Evolutionary conservation across 1,284 basidiomycete species (phyloP).

Genomic region (Pseudozyma hubeiensis): DNA sequence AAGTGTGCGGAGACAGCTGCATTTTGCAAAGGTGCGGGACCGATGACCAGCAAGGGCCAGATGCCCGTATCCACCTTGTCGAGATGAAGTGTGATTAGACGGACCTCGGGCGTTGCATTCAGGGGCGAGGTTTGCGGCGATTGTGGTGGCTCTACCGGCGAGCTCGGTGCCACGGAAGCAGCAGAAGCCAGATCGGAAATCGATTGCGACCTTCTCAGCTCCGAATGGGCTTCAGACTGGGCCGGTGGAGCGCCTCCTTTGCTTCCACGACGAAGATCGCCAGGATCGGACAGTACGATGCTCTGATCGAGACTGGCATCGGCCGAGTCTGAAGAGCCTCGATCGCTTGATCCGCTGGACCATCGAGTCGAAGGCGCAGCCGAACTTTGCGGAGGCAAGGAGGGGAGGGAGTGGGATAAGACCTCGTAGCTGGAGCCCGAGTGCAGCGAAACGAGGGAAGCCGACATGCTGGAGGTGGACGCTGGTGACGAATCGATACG

Average conservation of each 20-base stretch:
- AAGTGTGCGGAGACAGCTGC: conserved; percentile 14
- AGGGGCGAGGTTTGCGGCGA: not conserved
- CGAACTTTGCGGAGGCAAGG: conserved; percentile 12
- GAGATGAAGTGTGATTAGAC: conserved; percentile 49
- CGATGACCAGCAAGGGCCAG: conserved; percentile 50
- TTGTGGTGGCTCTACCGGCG: not conserved
- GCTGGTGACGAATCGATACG: conserved; percentile 28
- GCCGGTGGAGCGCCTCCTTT: not conserved
- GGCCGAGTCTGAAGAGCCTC: conserved; percentile 46
- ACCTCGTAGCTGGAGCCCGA: conserved; percentile 53
- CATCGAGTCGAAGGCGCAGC: conserved; percentile 28
- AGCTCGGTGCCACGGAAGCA: not conserved
- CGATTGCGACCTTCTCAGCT: conserved; percentile 26
- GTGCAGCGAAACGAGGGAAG: conserved; percentile 33
- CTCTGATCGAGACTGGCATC: conserved; percentile 37
- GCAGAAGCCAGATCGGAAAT: conserved; percentile 17
- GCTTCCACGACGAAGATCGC: conserved; percentile 15
- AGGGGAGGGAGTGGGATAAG: conserved; percentile 20
- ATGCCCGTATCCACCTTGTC: conserved; percentile 54
- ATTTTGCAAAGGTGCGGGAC: conserved; percentile 43
- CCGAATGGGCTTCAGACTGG: not conserved
- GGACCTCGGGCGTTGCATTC: conserved; percentile 31
- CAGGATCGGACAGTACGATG: conserved; percentile 44
- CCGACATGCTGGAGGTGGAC: conserved; percentile 40
- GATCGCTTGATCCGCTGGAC: conserved; percentile 52